Evolutionary conservation across 176 grass and related monocot species (phyloP).

Genomic region (Eragrostis nindensis): DNA sequence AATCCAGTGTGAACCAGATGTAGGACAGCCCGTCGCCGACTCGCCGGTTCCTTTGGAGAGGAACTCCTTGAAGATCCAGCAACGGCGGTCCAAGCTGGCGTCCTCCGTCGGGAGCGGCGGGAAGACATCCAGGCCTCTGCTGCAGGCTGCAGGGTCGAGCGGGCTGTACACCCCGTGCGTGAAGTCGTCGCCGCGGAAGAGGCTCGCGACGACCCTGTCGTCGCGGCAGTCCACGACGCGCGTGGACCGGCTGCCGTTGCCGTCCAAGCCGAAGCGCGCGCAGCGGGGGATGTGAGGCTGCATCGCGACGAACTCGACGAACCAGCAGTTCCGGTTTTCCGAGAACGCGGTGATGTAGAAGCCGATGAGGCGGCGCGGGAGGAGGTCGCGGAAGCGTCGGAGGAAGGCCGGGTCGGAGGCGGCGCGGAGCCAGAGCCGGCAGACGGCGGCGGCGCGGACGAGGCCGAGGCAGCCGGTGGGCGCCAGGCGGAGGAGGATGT

Average conservation of each 20-base stretch:
- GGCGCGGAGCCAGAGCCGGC: neutral
- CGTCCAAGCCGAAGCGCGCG: neutral
- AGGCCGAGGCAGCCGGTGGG: neutral
- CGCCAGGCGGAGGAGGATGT: neutral
- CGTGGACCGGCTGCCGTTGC: neutral
- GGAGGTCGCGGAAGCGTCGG: neutral
- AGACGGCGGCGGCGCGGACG: neutral
- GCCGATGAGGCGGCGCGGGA: neutral
- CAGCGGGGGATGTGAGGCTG: neutral
- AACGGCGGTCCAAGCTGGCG: neutral
- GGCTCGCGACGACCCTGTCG: neutral
- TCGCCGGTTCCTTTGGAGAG: neutral
- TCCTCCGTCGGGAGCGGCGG: neutral
- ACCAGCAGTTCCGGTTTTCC: neutral
- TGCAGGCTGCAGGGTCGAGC: neutral
- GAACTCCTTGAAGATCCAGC: neutral
- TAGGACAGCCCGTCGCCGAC: neutral
- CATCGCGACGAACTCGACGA: neutral
- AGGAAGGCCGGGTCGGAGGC: neutral
- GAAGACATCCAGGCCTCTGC: neutral
- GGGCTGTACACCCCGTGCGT: neutral
- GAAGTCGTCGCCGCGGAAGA: neutral
- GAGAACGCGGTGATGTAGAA: neutral
- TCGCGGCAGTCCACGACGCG: slow-evolving; percentile 12
- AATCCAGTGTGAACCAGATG: neutral